Evolutionary conservation across 2,329 filamentous ascomycete species (phyloP).

Genomic region (Penicillium sp.): DNA sequence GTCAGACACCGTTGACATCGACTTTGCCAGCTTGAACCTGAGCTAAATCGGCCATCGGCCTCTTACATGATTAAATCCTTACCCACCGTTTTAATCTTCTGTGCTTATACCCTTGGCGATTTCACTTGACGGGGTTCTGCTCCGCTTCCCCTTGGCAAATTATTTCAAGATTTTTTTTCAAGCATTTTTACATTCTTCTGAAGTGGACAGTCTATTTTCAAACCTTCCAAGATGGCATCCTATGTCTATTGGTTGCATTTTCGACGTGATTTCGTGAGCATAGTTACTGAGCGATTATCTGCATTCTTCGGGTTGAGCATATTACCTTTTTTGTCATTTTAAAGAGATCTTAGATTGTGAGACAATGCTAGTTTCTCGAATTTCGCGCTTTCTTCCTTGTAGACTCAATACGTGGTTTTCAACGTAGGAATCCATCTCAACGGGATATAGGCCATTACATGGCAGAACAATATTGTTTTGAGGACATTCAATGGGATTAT

Average conservation of each 20-base stretch:
- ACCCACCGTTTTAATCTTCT: conserved; percentile 7
- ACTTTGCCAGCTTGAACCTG: conserved; percentile 25
- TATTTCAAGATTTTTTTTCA: not conserved
- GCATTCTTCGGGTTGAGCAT: conserved; percentile 23
- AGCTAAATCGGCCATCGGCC: conserved; percentile 13
- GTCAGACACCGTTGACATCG: conserved; percentile 24
- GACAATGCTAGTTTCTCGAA: conserved; percentile 4
- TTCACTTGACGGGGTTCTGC: conserved; percentile 1
- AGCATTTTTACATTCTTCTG: not conserved
- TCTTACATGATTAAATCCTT: conserved; percentile 10
- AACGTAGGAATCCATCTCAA: no score
- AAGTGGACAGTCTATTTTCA: not conserved
- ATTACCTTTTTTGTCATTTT: conserved; percentile 13
- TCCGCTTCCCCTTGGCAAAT: not conserved
- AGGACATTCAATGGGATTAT: not conserved
- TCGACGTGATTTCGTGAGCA: conserved; percentile 12
- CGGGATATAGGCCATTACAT: no score
- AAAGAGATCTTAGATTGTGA: not conserved
- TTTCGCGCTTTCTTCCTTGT: not conserved
- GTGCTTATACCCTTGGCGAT: conserved; percentile 15
- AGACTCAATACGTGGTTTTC: not conserved
- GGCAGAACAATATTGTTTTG: no score
- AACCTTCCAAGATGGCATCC: not conserved
- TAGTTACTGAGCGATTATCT: conserved; percentile 19
- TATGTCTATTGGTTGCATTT: conserved; percentile 5